phyloP scores from a whole-genome alignment of 2,329 filamentous ascomycete species.

The Xylogone sp. region DNA sequence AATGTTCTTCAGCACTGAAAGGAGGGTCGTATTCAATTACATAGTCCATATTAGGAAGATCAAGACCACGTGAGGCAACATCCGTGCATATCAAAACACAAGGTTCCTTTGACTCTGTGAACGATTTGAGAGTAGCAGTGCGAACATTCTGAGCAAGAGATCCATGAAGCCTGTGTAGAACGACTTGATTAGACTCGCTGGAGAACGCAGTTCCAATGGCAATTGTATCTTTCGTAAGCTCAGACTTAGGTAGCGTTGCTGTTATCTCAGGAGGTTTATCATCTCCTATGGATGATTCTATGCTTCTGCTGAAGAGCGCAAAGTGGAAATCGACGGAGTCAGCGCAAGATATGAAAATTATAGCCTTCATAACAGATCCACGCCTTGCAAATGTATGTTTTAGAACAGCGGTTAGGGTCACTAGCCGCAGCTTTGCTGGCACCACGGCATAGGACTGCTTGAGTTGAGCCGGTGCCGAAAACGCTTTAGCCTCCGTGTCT shows the following conservation, averaged over 20 bases:
- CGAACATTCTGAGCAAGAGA: conserved; percentile 85
- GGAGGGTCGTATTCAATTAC: conserved; percentile 96
- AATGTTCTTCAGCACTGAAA: conserved; percentile 88
- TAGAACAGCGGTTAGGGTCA: conserved; percentile 79
- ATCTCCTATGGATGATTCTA: conserved; percentile 23
- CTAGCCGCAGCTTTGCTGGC: conserved; percentile 84
- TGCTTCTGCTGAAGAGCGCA: conserved; percentile 60
- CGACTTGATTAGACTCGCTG: conserved; percentile 71
- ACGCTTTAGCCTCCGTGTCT: conserved; percentile 47
- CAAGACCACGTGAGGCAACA: conserved; percentile 90
- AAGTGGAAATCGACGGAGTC: conserved; percentile 98
- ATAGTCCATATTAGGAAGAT: conserved; percentile 90
- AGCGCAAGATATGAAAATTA: conserved; percentile 94
- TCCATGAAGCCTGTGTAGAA: conserved; percentile 83
- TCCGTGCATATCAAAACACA: conserved; percentile 90
- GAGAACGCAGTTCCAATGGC: conserved; percentile 69
- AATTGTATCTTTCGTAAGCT: conserved; percentile 55
- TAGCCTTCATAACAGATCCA: conserved; percentile 93
- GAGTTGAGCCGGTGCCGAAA: conserved; percentile 84
- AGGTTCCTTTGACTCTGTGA: conserved; percentile 68
- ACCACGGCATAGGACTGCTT: conserved; percentile 89
- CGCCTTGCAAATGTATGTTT: conserved; percentile 84
- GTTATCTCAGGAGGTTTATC: conserved; percentile 27
- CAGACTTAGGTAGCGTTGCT: conserved; percentile 24
- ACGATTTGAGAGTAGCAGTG: conserved; percentile 79